Conservation (phyloP, 306 rosid genomes). For the Albizia julibrissin region DNA sequence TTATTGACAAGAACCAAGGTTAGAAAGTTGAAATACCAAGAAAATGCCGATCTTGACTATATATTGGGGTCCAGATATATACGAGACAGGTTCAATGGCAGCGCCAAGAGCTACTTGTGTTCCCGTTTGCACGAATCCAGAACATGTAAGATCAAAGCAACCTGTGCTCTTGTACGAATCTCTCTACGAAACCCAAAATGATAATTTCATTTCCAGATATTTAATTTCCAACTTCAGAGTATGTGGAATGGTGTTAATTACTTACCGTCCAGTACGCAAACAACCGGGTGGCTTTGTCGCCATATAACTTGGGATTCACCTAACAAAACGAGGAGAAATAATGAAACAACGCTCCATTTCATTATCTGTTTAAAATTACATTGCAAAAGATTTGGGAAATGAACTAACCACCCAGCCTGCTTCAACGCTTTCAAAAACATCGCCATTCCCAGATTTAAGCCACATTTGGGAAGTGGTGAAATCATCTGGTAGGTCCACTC, state of each 20-base stretch:
- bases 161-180: conserved; percentile 64
- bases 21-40: conserved; percentile 40
- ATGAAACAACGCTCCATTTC: neutral
- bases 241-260: neutral
- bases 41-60: conserved; percentile 36
- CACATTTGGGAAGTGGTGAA: conserved; percentile 67
- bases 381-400: neutral
- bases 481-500: conserved; percentile 44
- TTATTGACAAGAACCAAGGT: neutral
- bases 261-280: conserved; percentile 69
- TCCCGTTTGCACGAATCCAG: conserved; percentile 65
- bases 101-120: conserved; percentile 45
- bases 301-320: conserved; percentile 68
- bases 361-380: neutral
- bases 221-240: neutral
- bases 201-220: neutral
- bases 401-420: conserved; percentile 65
- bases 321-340: neutral
- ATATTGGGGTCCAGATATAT: conserved; percentile 34
- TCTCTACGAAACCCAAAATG: conserved; percentile 29
- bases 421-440: conserved; percentile 61
- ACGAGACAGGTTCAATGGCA: conserved; percentile 42
- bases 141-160: conserved; percentile 67
- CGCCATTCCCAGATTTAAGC: conserved; percentile 44
- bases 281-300: conserved; percentile 47